phyloP scores from a whole-genome alignment of 257 asterid species.

The Vinca minor region DNA sequence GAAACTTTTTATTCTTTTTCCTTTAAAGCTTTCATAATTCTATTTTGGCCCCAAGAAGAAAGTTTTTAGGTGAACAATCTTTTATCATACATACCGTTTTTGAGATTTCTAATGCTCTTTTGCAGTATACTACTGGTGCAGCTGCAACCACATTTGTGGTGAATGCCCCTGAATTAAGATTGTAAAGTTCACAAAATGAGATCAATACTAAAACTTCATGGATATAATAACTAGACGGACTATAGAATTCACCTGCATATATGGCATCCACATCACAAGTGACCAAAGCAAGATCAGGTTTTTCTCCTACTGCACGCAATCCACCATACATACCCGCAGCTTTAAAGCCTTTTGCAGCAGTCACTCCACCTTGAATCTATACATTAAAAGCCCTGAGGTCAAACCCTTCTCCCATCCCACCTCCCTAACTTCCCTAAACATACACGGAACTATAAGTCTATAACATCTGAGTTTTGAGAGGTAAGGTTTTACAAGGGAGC shows the following conservation, averaged over 20 bases:
- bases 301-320: conserved; percentile 89
- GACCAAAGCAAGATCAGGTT: conserved; percentile 93
- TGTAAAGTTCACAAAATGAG: conserved; percentile 2
- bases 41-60: not conserved
- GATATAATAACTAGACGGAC: too few relatives aligned
- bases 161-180: conserved; percentile 56
- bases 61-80: not conserved
- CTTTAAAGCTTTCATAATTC: too few relatives aligned
- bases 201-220: not conserved
- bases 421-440: too few relatives aligned
- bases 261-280: conserved; percentile 83
- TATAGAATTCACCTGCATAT: conserved; percentile 57
- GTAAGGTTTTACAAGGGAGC: too few relatives aligned
- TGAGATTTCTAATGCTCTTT: conserved; percentile 54
- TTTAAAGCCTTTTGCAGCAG: conserved; percentile 91
- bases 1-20: not conserved
- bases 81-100: conserved; percentile 47
- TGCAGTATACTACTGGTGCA: conserved; percentile 91
- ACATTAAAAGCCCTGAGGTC: conserved; percentile 22
- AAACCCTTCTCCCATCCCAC: too few relatives aligned
- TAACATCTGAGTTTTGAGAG: too few relatives aligned
- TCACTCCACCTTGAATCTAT: conserved; percentile 89
- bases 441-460: too few relatives aligned
- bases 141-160: conserved; percentile 93
- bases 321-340: conserved; percentile 97